A percentile compares a stretch with the other conserved stretches of the same genome.
Evolutionary conservation across 805 yeast genomes (phyloP).

Genomic region (Wickerhamiella bombiphila): DNA sequence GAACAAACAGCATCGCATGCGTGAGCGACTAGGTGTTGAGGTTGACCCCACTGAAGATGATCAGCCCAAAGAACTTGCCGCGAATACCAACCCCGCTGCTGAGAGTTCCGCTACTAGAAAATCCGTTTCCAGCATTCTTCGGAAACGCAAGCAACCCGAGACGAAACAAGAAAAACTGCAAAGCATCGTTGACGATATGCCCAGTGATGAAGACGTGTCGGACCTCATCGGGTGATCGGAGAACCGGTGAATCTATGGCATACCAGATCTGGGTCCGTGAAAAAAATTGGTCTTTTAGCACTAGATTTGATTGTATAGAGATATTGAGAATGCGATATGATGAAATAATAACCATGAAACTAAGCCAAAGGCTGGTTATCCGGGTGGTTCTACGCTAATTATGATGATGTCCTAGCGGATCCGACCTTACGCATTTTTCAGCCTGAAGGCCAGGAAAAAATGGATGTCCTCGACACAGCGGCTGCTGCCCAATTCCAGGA

Average conservation of each 20-base stretch:
- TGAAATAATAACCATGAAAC: no score
- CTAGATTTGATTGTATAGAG: no score
- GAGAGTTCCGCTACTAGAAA: conserved; percentile 1
- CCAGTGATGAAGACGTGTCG: conserved; percentile 23
- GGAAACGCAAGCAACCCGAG: conserved; percentile 8
- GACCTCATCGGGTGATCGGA: conserved; percentile 17
- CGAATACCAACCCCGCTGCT: background rate
- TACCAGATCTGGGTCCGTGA: no score
- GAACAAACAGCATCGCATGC: conserved; percentile 17
- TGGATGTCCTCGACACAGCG: background rate
- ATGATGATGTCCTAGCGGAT: no score
- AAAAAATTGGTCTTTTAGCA: background rate
- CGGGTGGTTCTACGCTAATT: no score
- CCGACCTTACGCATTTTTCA: no score
- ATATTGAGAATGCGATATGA: no score
- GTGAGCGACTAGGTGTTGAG: conserved; percentile 16
- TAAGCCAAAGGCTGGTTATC: no score
- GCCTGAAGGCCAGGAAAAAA: no score
- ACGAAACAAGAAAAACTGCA: conserved; percentile 8
- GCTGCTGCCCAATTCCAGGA: conserved; percentile 1
- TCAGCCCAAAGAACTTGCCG: background rate
- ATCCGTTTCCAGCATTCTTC: conserved; percentile 8
- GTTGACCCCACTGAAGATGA: conserved; percentile 5
- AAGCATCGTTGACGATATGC: conserved; percentile 17
- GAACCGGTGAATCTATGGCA: no score